Percentiles rank a stretch among this genome's conserved stretches.
Conservation (phyloP, 192 early-diverging fungal genomes). For the Coemansia biformis region DNA sequence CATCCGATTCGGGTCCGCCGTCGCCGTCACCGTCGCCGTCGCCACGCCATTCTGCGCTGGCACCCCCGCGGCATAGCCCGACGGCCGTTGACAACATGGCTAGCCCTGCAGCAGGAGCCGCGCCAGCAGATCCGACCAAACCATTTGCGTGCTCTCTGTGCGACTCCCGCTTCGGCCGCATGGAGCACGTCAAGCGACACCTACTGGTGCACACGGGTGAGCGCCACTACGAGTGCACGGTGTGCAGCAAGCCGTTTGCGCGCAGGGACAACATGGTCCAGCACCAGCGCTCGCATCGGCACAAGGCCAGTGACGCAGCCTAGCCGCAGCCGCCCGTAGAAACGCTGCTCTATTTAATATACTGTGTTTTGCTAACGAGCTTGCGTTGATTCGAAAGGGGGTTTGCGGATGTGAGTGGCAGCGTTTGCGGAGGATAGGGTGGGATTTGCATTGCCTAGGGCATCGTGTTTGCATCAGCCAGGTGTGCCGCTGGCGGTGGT, state of each 20-base stretch:
- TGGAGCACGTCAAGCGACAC: conserved; percentile 51
- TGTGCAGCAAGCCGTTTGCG: conserved; percentile 60
- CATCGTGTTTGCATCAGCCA: no score
- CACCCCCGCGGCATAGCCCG: no score
- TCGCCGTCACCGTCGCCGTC: background rate
- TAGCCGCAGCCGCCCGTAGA: no score
- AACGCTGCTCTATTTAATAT: background rate
- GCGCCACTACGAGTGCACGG: conserved; percentile 65
- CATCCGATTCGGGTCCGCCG: background rate
- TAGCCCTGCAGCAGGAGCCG: background rate
- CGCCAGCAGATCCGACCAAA: conserved; percentile 28
- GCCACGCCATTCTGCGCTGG: no score
- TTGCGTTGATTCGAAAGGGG: no score
- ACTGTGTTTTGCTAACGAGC: no score
- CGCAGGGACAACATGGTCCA: conserved; percentile 79
- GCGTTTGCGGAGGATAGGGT: no score
- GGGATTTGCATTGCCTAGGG: no score
- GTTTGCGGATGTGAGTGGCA: no score
- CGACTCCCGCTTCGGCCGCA: conserved; percentile 52
- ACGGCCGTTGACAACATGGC: no score
- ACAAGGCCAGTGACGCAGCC: conserved; percentile 6
- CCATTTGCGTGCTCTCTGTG: conserved; percentile 52
- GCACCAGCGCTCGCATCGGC: conserved; percentile 66
- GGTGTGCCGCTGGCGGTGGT: no score
- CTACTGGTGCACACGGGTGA: conserved; percentile 53